Evolutionary conservation across 768 basidiomycete genomes (phyloP), one percentile per base, ranked within the genome.

Genomic region (Lactarius sanguifluus): DNA sequence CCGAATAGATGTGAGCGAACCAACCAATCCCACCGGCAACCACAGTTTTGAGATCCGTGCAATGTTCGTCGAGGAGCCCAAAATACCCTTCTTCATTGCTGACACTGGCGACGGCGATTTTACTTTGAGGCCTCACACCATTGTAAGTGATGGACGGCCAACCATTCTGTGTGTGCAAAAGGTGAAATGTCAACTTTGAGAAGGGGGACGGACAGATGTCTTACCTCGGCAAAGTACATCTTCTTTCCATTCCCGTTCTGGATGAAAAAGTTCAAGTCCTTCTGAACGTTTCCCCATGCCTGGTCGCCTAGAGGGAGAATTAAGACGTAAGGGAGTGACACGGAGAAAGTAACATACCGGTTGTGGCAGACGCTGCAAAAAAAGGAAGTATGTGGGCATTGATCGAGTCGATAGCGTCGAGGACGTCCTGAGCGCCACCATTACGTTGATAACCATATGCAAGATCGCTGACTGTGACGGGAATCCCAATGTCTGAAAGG

Each of bases 1-100:
- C 91, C 1, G 86, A 85, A 72, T 91, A 91, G 62, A 91, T 86
- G 73, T 92, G 91, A 32, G 88, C 88, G 71, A 92, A 92, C 91
- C 90, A 92, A 13, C 90, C 89, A 41, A 91, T 77, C 28, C 89
- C 89, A 25, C 89, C 89, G 3, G 82, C 82, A 18, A 76, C 72
- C 30, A 83, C 82, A 0, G 69, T 71, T 76, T 92, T 92, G 71
- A 92, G 79, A 70, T 85, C 80, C 12, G 77, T 71, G 71, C 90
- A 92, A 62, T 88, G 82, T 1, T 78, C 73, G 69, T 92, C 88
- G 18, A 92, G 81, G 15, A 92, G 74, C 23, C 75, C 75, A 67
- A 79, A 91, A 72, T 91, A 92, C 64, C 81, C 83, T 83, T 89
- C 68, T 38, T 43, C 64, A 66, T 67, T 15, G 47, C 8, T 2